These are phyloP conservation scores for Chaetothyriales sp. DNA, from an alignment of 2,329 filamentous ascomycete genomes.

Conservation along the genomic window DNA sequence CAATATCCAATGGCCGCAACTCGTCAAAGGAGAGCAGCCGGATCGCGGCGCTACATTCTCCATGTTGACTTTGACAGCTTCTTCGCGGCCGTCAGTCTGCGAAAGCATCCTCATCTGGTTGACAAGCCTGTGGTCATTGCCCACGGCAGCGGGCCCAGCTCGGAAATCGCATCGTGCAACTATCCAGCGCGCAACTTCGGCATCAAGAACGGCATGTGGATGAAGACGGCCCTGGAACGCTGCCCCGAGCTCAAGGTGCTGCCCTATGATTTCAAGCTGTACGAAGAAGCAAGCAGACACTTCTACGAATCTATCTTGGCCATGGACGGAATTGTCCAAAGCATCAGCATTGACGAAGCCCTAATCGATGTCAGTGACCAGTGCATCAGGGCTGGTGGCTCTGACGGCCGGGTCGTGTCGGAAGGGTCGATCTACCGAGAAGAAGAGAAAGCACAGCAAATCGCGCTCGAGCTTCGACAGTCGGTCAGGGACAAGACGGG, in stretches of 20 bases:
- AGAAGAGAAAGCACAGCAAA: slow-evolving; percentile 59
- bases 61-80: slow-evolving; percentile 98
- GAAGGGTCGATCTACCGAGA: slow-evolving; percentile 62
- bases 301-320: slow-evolving; percentile 79
- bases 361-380: slow-evolving; percentile 66
- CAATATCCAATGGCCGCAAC: slow-evolving; percentile 38
- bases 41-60: slow-evolving; percentile 64
- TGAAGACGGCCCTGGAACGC: slow-evolving; percentile 71
- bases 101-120: slow-evolving; percentile 56
- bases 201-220: slow-evolving; percentile 98
- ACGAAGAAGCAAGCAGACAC: slow-evolving; percentile 73
- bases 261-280: slow-evolving; percentile 90
- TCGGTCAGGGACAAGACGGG: slow-evolving; percentile 59
- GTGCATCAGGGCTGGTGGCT: slow-evolving; percentile 50
- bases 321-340: slow-evolving; percentile 73
- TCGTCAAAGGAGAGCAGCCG: slow-evolving; percentile 41
- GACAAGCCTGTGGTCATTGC: slow-evolving; percentile 79
- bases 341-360: slow-evolving; percentile 92
- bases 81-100: slow-evolving; percentile 83
- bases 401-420: slow-evolving; percentile 47
- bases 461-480: slow-evolving; percentile 52
- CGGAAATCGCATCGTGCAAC: slow-evolving; percentile 95
- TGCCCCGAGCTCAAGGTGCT: slow-evolving; percentile 77
- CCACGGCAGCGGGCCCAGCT: slow-evolving; percentile 68
- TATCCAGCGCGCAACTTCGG: slow-evolving; percentile 77